Base-by-base conservation (phyloP, 2,329 filamentous ascomycete species). In the Arthrobotrys iridis region DNA sequence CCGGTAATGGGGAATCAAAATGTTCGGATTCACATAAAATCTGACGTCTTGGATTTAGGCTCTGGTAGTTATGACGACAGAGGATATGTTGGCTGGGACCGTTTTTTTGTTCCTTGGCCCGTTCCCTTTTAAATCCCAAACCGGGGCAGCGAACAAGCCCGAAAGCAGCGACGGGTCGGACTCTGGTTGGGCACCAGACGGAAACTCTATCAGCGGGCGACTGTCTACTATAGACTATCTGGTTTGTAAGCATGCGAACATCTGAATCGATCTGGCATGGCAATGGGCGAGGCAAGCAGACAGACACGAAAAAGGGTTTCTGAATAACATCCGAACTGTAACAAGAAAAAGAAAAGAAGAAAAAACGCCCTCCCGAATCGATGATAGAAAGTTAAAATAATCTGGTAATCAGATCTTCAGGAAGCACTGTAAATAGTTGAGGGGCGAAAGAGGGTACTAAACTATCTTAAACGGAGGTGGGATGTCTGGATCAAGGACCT, bases 161-260 rank as follows among this genome's bases (percentile, higher is more conserved):
- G 70, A 67, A 74, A 28, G 70, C 70, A 67, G 70, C 70, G 62
- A 67, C 57, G 35, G 35, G 43, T 57, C 35, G 28, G 59, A 18
- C 28, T 65, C 13, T 30, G 60, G 52, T 46, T 55, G 41, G 60
- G 55, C 52, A 62, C 57, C 28, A 35, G 59, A 48, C 20, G 62
- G 63, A 62, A 74, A 74, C 70, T 74, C 55, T 74, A 74, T 63
- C 70, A 63, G 60, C 35, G 60, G 6, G 59, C 48, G 33, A 40
- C 52, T 43, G 64, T 48, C 60, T 65, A 45, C 50, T 55, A 30
- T 35, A 50, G 20, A 52, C 18, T 35, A 43, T 45, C 18, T 8
- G 70, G 70, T 74, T 74, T 74, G 70, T 74, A 67, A 74, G 70
- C 70, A 67, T 62, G 37, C 24, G 70, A 62, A 57, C 62, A 57